A percentile compares a stretch with the other conserved stretches of the same genome.
These are phyloP conservation scores for Blepharisma stoltei DNA, from an alignment of 73 alveolate genomes.

Conservation along the genomic window DNA sequence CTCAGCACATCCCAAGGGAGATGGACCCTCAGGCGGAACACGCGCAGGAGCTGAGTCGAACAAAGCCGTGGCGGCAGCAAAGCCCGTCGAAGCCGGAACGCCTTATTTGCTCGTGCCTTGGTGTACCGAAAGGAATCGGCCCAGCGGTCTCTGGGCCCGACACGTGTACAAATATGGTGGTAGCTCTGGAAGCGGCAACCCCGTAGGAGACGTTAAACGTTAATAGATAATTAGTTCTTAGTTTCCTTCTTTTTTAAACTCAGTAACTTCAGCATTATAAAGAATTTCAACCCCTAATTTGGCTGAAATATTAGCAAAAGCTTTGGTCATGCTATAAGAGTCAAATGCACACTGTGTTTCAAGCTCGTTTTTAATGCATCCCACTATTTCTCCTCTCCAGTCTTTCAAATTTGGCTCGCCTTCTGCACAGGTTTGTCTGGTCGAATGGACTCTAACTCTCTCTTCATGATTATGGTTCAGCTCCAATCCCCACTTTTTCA, in stretches of 20 bases:
- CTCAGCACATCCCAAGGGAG: too few species aligned
- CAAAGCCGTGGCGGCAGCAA: too few species aligned
- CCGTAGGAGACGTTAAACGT: too few species aligned
- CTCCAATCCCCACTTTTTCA: not conserved
- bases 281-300: not conserved
- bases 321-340: not conserved
- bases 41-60: too few species aligned
- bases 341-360: constrained; percentile 10
- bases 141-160: too few species aligned
- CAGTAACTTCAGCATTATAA: constrained; percentile 8
- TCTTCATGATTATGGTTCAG: not conserved
- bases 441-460: not conserved
- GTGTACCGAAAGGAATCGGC: too few species aligned
- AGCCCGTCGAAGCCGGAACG: too few species aligned
- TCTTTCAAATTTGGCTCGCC: constrained; percentile 6
- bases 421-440: not conserved
- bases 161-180: too few species aligned
- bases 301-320: not conserved
- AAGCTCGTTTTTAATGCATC: not conserved
- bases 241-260: not conserved
- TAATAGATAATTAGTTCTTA: too few species aligned
- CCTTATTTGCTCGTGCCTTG: too few species aligned
- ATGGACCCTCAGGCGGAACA: too few species aligned
- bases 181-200: too few species aligned
- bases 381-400: constrained; percentile 12